Evolutionary conservation across 352 stramenopile species (phyloP), one percentile per base, ranked within the genome.

Genomic region (Phytopythium ostracodes): DNA sequence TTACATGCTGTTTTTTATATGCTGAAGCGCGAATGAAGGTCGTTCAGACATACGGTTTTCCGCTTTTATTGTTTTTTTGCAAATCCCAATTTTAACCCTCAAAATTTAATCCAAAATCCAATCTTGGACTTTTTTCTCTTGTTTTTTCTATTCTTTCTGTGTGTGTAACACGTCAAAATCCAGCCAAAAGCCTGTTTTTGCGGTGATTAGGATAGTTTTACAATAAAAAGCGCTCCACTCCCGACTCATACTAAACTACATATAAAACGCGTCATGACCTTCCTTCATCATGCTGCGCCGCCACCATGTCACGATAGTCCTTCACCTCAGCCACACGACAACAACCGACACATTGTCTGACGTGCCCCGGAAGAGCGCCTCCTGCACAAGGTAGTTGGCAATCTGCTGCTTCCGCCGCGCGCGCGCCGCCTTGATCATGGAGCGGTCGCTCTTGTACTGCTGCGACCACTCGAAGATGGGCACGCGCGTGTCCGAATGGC

Each of bases 321-420:
- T 24, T 56, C 76, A 92, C 53, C 84, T 81, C 64, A 97, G 78
- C 87, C 89, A 98, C 12, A 98, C 72, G 53, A 97, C 88, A 47
- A 96, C 79, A 24, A 98, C 92, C 12, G 88, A 96, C 8, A 96
- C 85, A 52, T 98, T 98, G 78, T 98, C 92, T 3, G 76, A 89
- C 8, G 89, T 97, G 60, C 92, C 92, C 24, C 92, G 73, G 51
- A 94, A 89, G 9, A 97, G 76, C 18, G 91, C 91, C 66, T 97
- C 92, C 60, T 97, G 87, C 52, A 96, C 88, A 18, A 98, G 73
- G 51, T 97, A 97, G 43, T 96, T 90, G 17, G 91, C 90, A 59
- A 98, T 97, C 68, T 97, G 91, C 46, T 82, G 74, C 79, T 97
- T 97, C 51, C 91, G 76, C 27, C 84, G 81, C 63, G 85, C 82